Evolutionary conservation across 179 eudicot genomes (phyloP).

Genomic region (Nepenthes alata): DNA sequence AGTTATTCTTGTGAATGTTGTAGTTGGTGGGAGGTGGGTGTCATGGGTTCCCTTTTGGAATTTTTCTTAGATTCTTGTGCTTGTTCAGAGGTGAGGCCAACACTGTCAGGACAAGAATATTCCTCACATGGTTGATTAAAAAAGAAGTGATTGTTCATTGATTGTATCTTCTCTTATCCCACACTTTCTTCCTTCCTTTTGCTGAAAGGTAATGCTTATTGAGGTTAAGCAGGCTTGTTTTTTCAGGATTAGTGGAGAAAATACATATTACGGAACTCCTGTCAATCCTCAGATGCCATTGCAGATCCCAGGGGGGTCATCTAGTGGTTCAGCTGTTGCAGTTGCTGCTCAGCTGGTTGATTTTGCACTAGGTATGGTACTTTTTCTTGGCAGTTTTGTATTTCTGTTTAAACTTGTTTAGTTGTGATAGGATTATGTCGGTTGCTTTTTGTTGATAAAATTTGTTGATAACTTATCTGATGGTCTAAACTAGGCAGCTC

Average conservation of each 20-base stretch:
- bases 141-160: too few relatives aligned
- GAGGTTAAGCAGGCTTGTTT: conserved; percentile 20
- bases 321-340: conserved; percentile 91
- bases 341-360: conserved; percentile 73
- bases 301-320: conserved; percentile 75
- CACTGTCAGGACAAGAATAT: not conserved
- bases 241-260: conserved; percentile 77
- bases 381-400: not conserved
- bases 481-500: too few relatives aligned
- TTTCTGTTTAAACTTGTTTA: not conserved
- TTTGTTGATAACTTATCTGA: too few relatives aligned
- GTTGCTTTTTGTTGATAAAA: too few relatives aligned
- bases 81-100: not conserved
- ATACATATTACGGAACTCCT: conserved; percentile 70
- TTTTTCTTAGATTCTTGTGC: not conserved
- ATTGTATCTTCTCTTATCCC: not conserved
- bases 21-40: not conserved
- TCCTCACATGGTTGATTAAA: too few relatives aligned
- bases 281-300: conserved; percentile 57
- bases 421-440: not conserved
- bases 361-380: conserved; percentile 62
- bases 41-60: not conserved
- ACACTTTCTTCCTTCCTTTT: not conserved
- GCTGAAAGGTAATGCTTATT: conserved; percentile 8
- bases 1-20: too few relatives aligned